Conservation (phyloP, 768 basidiomycete genomes). For the Tulasnella sp. region DNA sequence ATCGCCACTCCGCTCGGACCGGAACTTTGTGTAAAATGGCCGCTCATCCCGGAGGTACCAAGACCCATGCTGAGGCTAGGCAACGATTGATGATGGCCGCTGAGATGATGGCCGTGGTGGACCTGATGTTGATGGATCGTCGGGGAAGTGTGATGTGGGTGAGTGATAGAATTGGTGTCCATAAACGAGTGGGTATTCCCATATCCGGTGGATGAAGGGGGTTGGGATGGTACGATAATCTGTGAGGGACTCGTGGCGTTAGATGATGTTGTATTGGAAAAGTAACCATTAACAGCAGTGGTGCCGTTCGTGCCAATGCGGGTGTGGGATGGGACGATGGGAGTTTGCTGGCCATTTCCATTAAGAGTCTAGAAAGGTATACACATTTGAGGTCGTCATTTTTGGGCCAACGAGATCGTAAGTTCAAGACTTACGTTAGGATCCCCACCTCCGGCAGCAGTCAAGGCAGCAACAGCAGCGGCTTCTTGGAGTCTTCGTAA, state of each 20-base stretch:
- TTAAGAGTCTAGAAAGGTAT: neutral
- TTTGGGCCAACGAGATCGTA: neutral
- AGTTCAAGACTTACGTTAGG: neutral
- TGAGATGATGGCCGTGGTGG: neutral
- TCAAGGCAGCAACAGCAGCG: slow-evolving; percentile 42
- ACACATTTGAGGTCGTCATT: neutral
- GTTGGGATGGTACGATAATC: slow-evolving; percentile 12
- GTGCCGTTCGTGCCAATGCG: slow-evolving; percentile 6
- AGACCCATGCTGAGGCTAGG: slow-evolving; percentile 1
- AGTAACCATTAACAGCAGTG: slow-evolving; percentile 4
- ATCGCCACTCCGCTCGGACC: neutral
- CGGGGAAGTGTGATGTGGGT: neutral
- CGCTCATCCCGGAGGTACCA: neutral
- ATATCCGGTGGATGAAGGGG: neutral
- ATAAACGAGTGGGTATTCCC: slow-evolving; percentile 16
- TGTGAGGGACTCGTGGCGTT: neutral
- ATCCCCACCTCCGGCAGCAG: slow-evolving; percentile 27
- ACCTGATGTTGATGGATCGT: slow-evolving; percentile 6
- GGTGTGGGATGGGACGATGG: slow-evolving; percentile 1
- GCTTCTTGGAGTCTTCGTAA: slow-evolving; percentile 66
- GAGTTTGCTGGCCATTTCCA: neutral
- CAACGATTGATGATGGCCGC: neutral
- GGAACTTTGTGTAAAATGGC: neutral
- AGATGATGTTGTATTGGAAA: neutral
- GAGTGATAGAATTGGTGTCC: slow-evolving; percentile 17